These are phyloP conservation scores for Balamuthia mandrillaris DNA, from an alignment of 208 protist genomes.

Conservation along the genomic window DNA sequence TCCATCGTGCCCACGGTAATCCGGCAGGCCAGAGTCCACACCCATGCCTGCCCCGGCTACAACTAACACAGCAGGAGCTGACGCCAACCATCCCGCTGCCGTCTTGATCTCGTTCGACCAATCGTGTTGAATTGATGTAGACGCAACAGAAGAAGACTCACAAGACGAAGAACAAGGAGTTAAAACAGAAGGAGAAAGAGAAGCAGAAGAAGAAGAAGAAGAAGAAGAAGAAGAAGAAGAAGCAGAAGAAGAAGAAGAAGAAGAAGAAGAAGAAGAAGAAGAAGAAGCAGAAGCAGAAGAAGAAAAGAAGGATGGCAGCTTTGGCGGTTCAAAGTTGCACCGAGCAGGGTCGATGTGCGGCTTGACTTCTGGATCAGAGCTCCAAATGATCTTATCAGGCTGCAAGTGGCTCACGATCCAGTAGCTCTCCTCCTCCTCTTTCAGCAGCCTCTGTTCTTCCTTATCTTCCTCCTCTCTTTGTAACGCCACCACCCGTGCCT, in stretches of 20 bases:
- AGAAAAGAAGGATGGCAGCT: too few species aligned
- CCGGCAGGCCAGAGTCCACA: background rate
- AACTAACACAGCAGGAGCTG: background rate
- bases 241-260: background rate
- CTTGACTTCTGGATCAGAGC: background rate
- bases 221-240: too few species aligned
- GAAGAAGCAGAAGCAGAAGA: too few species aligned
- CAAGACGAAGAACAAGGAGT: background rate
- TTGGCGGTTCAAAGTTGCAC: too few species aligned
- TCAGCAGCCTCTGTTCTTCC: background rate
- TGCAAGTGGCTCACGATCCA: background rate
- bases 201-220: too few species aligned
- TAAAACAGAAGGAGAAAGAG: background rate
- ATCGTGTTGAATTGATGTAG: too few species aligned
- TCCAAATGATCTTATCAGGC: background rate
- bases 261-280: background rate
- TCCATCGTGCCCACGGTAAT: background rate
- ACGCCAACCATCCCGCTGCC: background rate
- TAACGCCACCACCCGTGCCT: too few species aligned
- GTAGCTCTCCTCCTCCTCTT: background rate
- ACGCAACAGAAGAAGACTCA: background rate
- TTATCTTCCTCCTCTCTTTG: background rate
- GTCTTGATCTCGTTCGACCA: too few species aligned
- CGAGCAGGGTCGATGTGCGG: too few species aligned
- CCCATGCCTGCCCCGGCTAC: slow-evolving; percentile 2